Evolutionary conservation across 1,139 yeast species (phyloP), one percentile per base, ranked within the genome.

Genomic region (Sugiyamaella sp.): DNA sequence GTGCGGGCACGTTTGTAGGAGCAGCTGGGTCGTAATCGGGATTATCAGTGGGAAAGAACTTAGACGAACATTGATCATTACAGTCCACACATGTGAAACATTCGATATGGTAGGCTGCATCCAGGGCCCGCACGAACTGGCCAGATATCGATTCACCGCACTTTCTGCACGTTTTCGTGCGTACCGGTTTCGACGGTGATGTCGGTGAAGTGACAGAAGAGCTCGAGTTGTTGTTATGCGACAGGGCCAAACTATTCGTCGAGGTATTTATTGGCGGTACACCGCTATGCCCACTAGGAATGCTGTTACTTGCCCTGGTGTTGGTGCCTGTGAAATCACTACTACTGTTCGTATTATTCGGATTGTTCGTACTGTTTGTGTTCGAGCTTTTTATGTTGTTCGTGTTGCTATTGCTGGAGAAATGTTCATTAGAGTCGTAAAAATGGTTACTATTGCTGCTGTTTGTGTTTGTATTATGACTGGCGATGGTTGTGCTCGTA

Each of bases 31-130:
- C 73, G 19, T 74, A 60, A n/a, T 61, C 62, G 14, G 63, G 63
- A 19, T 60, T 61, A 22, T 61, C 79, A 12, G 75, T 69, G 0
- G 90, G 87, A 70, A 85, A 85, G 65, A 85, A 85, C 64, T 85
- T 85, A 21, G 85, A 74, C 1, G 89, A 84, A 63, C 97, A 88
- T 57, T 82, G 86, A 22, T 77, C 76, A 2, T 85, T 85, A 73
- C 98, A 91, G 65, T 87, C 95, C 59, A 81, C 75, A 69, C 99
- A 91, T 5, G 82, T 79, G 68, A 91, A 90, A 70, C 99, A 91
- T 42, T 86, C 86, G 32, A 90, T 87, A 69, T 91, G 99, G 67
- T 80, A 91, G 3, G 89, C 84, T 51, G 79, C 78, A 46, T 84
- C 85, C 63, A 91, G 75, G 0, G 98, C 98, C 53, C 96, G 80